A percentile compares a stretch with the other conserved stretches of the same genome.
These are phyloP conservation scores for Parascedosporium putredinis DNA, from an alignment of 2,329 filamentous ascomycete species.

Conservation along the genomic window DNA sequence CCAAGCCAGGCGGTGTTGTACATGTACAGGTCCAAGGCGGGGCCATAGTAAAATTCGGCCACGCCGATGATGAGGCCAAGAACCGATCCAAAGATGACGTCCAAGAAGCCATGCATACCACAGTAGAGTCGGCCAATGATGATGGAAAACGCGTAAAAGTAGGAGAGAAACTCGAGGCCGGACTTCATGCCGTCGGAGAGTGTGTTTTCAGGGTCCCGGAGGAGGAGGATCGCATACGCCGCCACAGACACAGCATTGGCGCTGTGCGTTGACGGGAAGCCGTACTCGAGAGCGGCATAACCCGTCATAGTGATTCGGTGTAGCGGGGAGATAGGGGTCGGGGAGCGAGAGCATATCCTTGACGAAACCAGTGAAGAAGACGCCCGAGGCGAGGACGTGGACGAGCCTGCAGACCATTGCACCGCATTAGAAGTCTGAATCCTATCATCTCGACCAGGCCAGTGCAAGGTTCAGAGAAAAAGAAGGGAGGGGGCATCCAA, in stretches of 20 bases:
- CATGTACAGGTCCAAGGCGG: conserved; percentile 60
- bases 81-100: conserved; percentile 71
- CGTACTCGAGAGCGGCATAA: conserved; percentile 88
- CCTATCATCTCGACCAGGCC: no score
- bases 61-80: conserved; percentile 59
- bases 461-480: no score
- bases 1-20: conserved; percentile 53
- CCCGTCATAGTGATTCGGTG: conserved; percentile 96
- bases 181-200: conserved; percentile 48
- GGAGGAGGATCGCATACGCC: conserved; percentile 65
- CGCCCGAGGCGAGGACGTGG: conserved; percentile 66
- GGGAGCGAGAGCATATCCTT: conserved; percentile 93
- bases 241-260: conserved; percentile 94
- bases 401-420: conserved; percentile 40
- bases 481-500: no score
- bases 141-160: conserved; percentile 83
- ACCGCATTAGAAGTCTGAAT: not conserved
- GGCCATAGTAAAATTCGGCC: conserved; percentile 49
- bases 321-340: conserved; percentile 83
- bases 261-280: conserved; percentile 93
- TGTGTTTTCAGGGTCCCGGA: conserved; percentile 55
- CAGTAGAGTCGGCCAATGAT: conserved; percentile 88
- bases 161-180: conserved; percentile 57
- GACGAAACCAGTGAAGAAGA: conserved; percentile 83
- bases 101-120: conserved; percentile 95